phyloP scores from a whole-genome alignment of 148 eudicot species.

The Beta vulgaris region DNA sequence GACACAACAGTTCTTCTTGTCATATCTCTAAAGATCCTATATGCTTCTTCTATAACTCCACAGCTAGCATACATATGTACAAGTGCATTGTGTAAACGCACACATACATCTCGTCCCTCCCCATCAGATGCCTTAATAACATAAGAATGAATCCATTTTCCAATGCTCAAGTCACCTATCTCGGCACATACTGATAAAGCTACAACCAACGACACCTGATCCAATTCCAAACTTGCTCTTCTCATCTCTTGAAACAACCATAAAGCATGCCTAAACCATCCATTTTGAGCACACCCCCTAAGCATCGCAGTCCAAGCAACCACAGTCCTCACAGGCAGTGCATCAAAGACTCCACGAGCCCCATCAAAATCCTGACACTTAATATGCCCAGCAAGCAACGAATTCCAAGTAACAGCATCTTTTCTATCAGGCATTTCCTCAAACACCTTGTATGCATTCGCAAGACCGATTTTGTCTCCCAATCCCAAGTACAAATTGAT shows the following conservation, averaged over 20 bases:
- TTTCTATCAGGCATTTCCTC: constrained; percentile 56
- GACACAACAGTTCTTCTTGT: constrained; percentile 43
- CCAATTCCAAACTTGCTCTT: constrained; percentile 38
- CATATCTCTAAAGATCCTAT: constrained; percentile 42
- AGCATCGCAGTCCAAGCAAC: constrained; percentile 71
- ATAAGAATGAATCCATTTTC: constrained; percentile 58
- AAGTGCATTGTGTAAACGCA: constrained; percentile 51
- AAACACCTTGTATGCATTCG: constrained; percentile 40
- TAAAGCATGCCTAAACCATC: constrained; percentile 44
- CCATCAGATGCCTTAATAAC: constrained; percentile 16
- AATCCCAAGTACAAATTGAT: constrained; percentile 46
- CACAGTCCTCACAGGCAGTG: constrained; percentile 51
- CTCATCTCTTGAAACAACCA: constrained; percentile 45
- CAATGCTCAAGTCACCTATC: constrained; percentile 53
- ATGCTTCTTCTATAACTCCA: constrained; percentile 54
- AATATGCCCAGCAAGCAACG: constrained; percentile 45
- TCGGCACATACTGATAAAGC: constrained; percentile 64
- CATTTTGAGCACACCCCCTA: constrained; percentile 48
- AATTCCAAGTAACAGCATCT: constrained; percentile 49
- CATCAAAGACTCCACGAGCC: constrained; percentile 39
- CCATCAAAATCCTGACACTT: constrained; percentile 36
- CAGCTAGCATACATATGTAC: constrained; percentile 74
- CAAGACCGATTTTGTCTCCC: constrained; percentile 26
- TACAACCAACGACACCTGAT: constrained; percentile 49
- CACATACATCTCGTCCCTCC: constrained; percentile 14